These are phyloP conservation scores for Curvularia lunata DNA, from an alignment of 2,329 filamentous ascomycete species.

Conservation along the genomic window DNA sequence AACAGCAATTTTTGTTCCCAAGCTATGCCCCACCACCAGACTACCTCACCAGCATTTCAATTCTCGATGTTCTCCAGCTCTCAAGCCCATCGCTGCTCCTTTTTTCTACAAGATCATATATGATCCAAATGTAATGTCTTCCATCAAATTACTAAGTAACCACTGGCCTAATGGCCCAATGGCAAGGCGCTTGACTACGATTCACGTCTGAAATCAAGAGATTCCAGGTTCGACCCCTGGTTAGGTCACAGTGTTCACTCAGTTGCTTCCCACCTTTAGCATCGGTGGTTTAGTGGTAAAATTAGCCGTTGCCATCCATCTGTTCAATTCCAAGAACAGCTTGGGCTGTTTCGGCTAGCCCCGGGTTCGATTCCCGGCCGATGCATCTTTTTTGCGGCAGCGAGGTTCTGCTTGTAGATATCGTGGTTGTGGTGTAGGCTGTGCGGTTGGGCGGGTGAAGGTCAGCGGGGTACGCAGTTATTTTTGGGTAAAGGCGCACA, in stretches of 20 bases:
- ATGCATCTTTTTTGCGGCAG: slow-evolving; percentile 21
- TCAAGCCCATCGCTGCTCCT: too few relatives aligned
- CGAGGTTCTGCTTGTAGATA: background rate
- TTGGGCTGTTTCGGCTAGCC: slow-evolving; percentile 33
- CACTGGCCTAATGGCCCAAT: slow-evolving; percentile 56
- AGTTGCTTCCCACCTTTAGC: slow-evolving; percentile 11
- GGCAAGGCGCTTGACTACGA: slow-evolving; percentile 65
- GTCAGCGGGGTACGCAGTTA: background rate
- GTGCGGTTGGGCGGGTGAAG: background rate
- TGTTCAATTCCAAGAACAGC: background rate
- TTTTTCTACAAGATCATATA: background rate
- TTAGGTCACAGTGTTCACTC: slow-evolving; percentile 10
- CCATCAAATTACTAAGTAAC: slow-evolving; percentile 16
- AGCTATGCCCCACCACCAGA: slow-evolving; percentile 1
- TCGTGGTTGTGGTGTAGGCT: background rate
- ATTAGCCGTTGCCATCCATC: slow-evolving; percentile 38
- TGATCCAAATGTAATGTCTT: rapidly evolving
- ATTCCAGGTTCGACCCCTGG: slow-evolving; percentile 35
- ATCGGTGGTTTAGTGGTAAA: slow-evolving; percentile 44
- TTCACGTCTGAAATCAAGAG: slow-evolving; percentile 35
- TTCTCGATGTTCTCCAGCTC: background rate
- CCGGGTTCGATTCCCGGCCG: slow-evolving; percentile 40
- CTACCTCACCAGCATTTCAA: background rate
- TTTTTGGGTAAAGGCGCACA: background rate
- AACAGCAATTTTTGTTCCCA: background rate